Evolutionary conservation across 148 eudicot species (phyloP), one percentile per base, ranked within the genome.

Genomic region (Chenopodium suecicum): DNA sequence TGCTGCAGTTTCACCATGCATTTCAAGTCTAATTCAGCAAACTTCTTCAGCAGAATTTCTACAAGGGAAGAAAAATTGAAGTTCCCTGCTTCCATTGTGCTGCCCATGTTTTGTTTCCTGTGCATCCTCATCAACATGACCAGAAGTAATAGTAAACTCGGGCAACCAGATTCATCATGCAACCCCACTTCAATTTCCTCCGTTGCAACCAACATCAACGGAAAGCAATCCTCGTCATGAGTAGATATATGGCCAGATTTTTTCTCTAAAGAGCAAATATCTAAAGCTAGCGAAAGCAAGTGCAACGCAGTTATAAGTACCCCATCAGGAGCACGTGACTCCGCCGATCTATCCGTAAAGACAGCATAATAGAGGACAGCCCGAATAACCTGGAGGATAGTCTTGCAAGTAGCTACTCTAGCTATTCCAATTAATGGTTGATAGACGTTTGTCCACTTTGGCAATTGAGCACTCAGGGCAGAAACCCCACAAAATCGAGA

Each of bases 281-380:
- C 94, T 67, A 97, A 83, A 76, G 92, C 93, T 72, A 97, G 85
- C 8, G 97, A 90, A 79, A 97, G 88, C 81, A 97, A 89, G 86
- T 97, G 99, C 89, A 97, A 79, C 65, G 97, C 94, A 70, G 92
- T 82, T 73, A 94, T 70, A 67, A 94, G 90, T 69, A 97, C 98
- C 69, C 87, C 91, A 77, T 94, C 99, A 32, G 98, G 95, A 72
- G 98, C 94, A 72, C 95, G 98, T 56, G 98, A 88, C 27, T 91
- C 79, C 8, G 87, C 67, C 41, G 88, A 83, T 70, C 85, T 87
- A 78, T 92, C 91, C 25, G 88, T 77, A 80, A 87, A 87, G 80
- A 90, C 92, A 65, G 91, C 90, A 83, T 91, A 92, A 86, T 86
- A 89, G 37, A 97, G 78, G 77, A 92, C 92, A 64, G 97, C 93